Base-by-base conservation (phyloP, 805 yeast genomes). In the Candida orba region DNA sequence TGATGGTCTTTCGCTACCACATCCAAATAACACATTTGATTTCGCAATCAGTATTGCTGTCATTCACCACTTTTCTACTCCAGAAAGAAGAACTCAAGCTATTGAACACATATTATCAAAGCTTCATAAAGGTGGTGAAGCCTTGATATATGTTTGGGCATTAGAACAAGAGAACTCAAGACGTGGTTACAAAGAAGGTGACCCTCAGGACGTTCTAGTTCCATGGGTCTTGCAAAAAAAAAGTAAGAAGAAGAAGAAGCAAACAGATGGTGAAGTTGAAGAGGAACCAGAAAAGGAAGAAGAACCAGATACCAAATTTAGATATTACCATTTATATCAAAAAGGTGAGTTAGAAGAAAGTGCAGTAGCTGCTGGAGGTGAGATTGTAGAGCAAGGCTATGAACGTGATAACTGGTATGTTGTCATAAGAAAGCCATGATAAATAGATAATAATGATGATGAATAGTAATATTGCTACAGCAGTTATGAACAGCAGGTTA, bases 401-500 rank as follows among this genome's bases (percentile, higher is more conserved):
- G 98, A 93, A 60, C 78, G 75, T 57, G 99, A 91, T 59, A 91
- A 91, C 57, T 93, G 98, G 98, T 91, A 95, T 85, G 81, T 71
- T 3, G 65, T 81, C 4, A 67, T 72, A 4, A 42, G 44, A 44
- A 53, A 50, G 34, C 46, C 44, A 18, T 46, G 18, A 18, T 15
- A 33, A 10, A 8, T 10, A 10, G 8, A 33, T 20, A 8, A n/a
- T 8, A n/a, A 31, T 31, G 8, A 31, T 33, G 18, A 33, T 32
- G 22, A 32, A 17, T 10, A 17, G 10, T 18, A 17, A 15, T 32
- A 15, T 17, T 7, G 8, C 17, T 31, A 15, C 8, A 31, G 33
- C n/a, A n/a, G n/a, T n/a, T n/a, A n/a, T n/a, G n/a, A n/a, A n/a
- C n/a, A n/a, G n/a, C n/a, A n/a, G 10, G 27, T 25, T 27, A 27